phyloP scores from a whole-genome alignment of 129 eudicot genomes.

The Rutidosis leptorrhynchoides region DNA sequence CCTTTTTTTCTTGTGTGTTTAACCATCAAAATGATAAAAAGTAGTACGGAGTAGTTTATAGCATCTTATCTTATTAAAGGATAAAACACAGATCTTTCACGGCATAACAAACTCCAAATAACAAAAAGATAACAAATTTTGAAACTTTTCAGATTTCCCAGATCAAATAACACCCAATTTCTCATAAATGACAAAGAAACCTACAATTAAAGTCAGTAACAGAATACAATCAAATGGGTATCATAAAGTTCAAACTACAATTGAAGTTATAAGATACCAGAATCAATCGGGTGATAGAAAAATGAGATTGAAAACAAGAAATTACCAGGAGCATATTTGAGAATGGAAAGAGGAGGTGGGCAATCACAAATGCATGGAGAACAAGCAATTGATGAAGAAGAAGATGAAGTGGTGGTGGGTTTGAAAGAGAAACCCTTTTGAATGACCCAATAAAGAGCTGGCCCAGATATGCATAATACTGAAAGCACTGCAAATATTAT shows the following conservation, averaged over 20 bases:
- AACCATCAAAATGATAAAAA: not conserved
- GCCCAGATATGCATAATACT: conserved; percentile 75
- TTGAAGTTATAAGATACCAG: not conserved
- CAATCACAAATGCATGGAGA: conserved; percentile 73
- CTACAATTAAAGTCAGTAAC: not conserved
- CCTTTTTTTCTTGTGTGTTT: not conserved
- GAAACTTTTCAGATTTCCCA: conserved; percentile 15
- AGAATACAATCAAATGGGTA: not conserved
- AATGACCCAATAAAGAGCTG: conserved; percentile 67
- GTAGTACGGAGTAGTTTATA: not conserved
- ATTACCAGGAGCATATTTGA: conserved; percentile 62
- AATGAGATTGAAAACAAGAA: not conserved
- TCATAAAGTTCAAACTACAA: not conserved
- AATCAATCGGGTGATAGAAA: not conserved
- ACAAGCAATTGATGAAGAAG: conserved; percentile 40
- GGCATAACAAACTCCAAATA: not conserved
- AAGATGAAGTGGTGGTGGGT: conserved; percentile 18
- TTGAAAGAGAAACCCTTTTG: conserved; percentile 42
- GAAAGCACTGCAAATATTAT: conserved; percentile 67
- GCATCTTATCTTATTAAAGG: not conserved
- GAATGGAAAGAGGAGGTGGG: conserved; percentile 78
- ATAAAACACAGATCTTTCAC: conserved; percentile 8
- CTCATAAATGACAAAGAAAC: not conserved
- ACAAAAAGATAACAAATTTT: not conserved
- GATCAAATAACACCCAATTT: not conserved